Conservation (phyloP, 2,329 filamentous ascomycete genomes). For the Calonectria honghensis region DNA sequence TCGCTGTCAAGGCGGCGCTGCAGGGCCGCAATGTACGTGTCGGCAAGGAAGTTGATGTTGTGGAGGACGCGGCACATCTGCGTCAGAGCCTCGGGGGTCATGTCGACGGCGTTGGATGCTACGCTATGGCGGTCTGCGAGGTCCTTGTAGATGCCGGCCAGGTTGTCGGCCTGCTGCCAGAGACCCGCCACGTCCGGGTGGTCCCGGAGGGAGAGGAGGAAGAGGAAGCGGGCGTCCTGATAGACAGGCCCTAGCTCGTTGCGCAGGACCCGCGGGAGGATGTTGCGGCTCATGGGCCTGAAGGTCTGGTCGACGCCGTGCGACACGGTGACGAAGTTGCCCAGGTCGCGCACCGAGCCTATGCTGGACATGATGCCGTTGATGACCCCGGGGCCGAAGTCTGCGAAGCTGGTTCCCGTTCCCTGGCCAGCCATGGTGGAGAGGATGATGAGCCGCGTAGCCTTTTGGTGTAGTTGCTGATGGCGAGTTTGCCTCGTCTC, state of each 20-base stretch:
- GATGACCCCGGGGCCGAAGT: not conserved
- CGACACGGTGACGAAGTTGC: not conserved
- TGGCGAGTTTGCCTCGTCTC: not conserved
- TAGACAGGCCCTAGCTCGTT: not conserved
- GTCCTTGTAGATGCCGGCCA: not conserved
- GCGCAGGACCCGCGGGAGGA: not conserved
- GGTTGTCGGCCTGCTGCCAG: not conserved
- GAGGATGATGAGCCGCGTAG: not conserved
- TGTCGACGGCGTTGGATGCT: not conserved
- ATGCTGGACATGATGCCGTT: not conserved
- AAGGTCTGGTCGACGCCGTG: not conserved
- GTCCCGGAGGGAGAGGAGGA: not conserved
- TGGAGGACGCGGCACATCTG: not conserved
- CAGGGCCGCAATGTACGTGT: not conserved
- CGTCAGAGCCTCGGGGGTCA: not conserved
- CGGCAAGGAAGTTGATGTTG: not conserved
- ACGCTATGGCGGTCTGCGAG: not conserved
- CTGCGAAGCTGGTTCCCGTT: not conserved
- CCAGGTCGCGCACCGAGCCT: not conserved
- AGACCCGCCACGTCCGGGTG: not conserved
- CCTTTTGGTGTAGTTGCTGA: not conserved
- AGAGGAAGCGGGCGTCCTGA: not conserved
- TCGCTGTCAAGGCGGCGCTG: slow-evolving; percentile 1
- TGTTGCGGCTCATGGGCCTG: not conserved
- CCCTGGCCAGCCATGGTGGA: not conserved